These are phyloP conservation scores for Xylariaceae sp. DNA, from an alignment of 2,329 filamentous ascomycete genomes.

Conservation along the genomic window DNA sequence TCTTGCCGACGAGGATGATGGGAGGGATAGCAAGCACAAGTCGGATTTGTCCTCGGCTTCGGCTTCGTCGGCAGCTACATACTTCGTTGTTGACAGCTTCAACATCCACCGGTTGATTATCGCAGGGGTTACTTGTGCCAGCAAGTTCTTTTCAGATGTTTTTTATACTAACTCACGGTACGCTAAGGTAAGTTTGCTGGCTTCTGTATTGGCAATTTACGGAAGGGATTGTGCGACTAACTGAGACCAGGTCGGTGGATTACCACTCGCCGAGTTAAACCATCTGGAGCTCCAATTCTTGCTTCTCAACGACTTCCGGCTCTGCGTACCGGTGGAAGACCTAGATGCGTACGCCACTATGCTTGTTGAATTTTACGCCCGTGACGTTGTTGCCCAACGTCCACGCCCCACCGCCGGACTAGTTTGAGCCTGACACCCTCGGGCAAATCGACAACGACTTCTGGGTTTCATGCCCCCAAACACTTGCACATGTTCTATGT, in stretches of 20 bases:
- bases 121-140: slow-evolving; percentile 93
- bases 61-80: slow-evolving; percentile 43
- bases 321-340: slow-evolving; percentile 89
- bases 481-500: slow-evolving; percentile 4
- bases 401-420: slow-evolving; percentile 18
- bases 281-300: slow-evolving; percentile 95
- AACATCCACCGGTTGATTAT: slow-evolving; percentile 98
- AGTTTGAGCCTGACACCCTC: slow-evolving; percentile 9
- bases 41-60: slow-evolving; percentile 30
- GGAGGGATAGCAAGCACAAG: slow-evolving; percentile 11
- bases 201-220: background rate
- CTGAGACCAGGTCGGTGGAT: slow-evolving; percentile 70
- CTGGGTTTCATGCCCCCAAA: background rate
- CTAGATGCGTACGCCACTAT: slow-evolving; percentile 96
- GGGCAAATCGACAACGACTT: background rate
- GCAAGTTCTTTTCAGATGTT: slow-evolving; percentile 98
- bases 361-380: slow-evolving; percentile 95
- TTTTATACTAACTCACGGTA: slow-evolving; percentile 99
- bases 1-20: slow-evolving; percentile 43
- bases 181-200: slow-evolving; percentile 68
- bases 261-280: slow-evolving; percentile 88
- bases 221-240: slow-evolving; percentile 18
- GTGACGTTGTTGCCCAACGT: slow-evolving; percentile 64
- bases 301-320: slow-evolving; percentile 89
- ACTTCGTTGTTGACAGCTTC: slow-evolving; percentile 96